Conservation (phyloP, 176 grass and related monocot species). For the Oryza nivara region DNA sequence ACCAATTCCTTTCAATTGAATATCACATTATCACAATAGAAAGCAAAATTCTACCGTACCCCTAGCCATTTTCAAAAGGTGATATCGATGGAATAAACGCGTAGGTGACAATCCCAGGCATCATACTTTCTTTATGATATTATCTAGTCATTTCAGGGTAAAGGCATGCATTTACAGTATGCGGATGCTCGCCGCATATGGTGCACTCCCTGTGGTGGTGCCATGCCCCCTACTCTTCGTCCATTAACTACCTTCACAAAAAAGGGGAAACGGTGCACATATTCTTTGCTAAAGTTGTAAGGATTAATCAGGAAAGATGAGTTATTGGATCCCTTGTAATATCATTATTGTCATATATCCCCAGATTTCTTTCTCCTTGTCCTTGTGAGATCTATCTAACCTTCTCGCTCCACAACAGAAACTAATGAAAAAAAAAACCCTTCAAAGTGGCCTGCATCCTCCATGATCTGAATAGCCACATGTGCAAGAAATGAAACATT, state of each 20-base stretch:
- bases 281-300: constrained; percentile 36
- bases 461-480: constrained; percentile 31
- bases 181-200: constrained; percentile 54
- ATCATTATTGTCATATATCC: constrained; percentile 37
- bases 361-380: constrained; percentile 2
- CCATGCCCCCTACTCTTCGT: constrained; percentile 21
- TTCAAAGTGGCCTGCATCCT: constrained; percentile 29
- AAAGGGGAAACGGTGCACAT: constrained; percentile 34
- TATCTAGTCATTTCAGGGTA: constrained; percentile 53
- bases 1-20: background rate
- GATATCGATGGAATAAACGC: constrained; percentile 1
- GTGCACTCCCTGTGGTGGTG: constrained; percentile 37
- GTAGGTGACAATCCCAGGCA: constrained; percentile 13
- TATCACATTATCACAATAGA: background rate
- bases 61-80: constrained; percentile 35
- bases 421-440: background rate
- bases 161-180: constrained; percentile 36
- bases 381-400: constrained; percentile 27
- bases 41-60: constrained; percentile 24
- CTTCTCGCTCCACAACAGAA: constrained; percentile 28
- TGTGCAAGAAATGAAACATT: background rate
- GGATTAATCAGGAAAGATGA: constrained; percentile 20
- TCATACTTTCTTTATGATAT: constrained; percentile 31
- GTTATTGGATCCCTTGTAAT: background rate
- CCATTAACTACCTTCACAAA: constrained; percentile 30